These are phyloP conservation scores for Paramecium octaurelia DNA, from an alignment of 73 alveolate genomes.

Conservation along the genomic window DNA sequence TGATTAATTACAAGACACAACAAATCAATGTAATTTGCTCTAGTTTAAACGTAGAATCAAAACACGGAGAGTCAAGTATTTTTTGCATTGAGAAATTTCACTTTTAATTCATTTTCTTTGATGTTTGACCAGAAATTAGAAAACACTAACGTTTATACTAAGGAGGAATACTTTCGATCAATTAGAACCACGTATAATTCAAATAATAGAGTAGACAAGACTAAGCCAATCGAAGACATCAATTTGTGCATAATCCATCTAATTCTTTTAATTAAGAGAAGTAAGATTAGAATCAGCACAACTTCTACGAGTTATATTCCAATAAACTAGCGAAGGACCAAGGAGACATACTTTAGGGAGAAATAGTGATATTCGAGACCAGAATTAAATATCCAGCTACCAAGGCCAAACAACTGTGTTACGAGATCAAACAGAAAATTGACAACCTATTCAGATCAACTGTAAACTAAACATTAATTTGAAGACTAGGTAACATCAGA, in stretches of 20 bases:
- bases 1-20: background rate
- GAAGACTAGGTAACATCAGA: constrained; percentile 22
- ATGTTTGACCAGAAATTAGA: constrained; percentile 28
- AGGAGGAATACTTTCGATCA: constrained; percentile 10
- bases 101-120: constrained; percentile 37
- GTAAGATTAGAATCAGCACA: background rate
- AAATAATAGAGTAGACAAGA: constrained; percentile 8
- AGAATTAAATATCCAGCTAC: constrained; percentile 12
- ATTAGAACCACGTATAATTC: background rate
- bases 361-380: constrained; percentile 27
- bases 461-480: background rate
- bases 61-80: constrained; percentile 31
- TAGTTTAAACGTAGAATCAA: background rate
- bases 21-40: background rate
- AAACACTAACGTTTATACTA: background rate
- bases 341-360: background rate
- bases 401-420: background rate
- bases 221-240: background rate
- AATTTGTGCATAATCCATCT: constrained; percentile 10
- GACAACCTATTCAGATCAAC: background rate
- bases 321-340: constrained; percentile 13
- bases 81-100: constrained; percentile 35
- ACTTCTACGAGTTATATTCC: constrained; percentile 19
- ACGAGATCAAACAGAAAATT: constrained; percentile 1
- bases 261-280: constrained; percentile 25